Percentiles rank a stretch among this genome's conserved stretches.
Conservation (phyloP, 2,329 filamentous ascomycete genomes). For the Colletotrichum viniferum region DNA sequence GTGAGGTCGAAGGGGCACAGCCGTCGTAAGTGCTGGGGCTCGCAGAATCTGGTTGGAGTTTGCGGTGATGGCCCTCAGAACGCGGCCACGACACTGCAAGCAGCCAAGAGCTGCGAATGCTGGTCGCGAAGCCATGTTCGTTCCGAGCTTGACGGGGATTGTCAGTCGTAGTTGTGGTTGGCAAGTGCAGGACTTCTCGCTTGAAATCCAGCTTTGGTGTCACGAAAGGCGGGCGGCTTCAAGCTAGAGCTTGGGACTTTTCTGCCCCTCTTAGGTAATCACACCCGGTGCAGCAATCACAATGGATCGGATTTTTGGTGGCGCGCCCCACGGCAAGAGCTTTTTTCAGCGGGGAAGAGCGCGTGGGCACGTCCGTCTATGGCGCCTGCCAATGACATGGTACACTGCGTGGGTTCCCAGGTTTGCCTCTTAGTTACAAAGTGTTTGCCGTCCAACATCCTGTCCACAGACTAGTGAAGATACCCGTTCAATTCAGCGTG, state of each 20-base stretch:
- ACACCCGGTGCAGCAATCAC: not conserved
- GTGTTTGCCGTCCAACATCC: not conserved
- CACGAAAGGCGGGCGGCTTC: not conserved
- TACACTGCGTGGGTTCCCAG: not conserved
- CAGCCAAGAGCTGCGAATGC: constrained; percentile 28
- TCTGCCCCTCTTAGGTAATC: not conserved
- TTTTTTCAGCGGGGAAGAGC: not conserved
- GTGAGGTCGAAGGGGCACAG: constrained; percentile 12
- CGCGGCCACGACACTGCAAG: constrained; percentile 28
- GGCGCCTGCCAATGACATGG: not conserved
- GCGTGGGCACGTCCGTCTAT: not conserved
- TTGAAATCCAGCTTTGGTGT: not conserved
- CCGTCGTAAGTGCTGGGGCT: not conserved
- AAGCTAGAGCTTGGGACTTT: not conserved
- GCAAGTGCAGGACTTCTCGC: not conserved
- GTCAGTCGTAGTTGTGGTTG: not conserved
- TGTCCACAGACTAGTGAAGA: not conserved
- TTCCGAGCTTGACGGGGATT: not conserved
- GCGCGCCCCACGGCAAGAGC: not conserved
- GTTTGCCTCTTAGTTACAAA: not conserved
- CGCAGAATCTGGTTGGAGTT: not conserved
- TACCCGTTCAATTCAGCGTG: not conserved
- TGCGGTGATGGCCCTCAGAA: constrained; percentile 26
- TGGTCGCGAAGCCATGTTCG: constrained; percentile 27
- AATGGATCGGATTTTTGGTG: not conserved